A percentile compares a stretch with the other conserved stretches of the same genome.
phyloP scores from a whole-genome alignment of 2,329 filamentous ascomycete species.

The Sporothrix pallida region DNA sequence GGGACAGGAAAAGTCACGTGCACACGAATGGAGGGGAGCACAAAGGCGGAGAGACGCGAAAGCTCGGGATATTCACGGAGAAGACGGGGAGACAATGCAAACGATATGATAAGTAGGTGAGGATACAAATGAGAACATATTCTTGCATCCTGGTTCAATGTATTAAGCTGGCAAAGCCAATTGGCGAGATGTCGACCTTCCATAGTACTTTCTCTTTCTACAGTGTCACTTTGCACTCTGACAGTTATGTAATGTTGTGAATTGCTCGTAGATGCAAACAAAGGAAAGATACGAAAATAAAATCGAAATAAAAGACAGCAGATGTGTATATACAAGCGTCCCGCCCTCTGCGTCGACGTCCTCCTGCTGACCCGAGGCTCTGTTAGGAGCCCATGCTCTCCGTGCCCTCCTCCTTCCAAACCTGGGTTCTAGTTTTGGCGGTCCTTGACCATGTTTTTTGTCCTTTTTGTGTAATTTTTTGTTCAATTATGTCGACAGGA shows the following conservation, averaged over 20 bases:
- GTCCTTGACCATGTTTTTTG: background rate
- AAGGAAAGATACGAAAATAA: background rate
- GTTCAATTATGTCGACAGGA: background rate
- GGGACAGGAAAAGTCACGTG: conserved; percentile 35
- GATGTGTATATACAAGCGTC: conserved; percentile 30
- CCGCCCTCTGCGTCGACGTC: conserved; percentile 6
- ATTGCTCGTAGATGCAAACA: conserved; percentile 16
- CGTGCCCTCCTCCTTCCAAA: background rate
- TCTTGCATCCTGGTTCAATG: too few relatives aligned
- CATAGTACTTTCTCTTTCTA: too few relatives aligned
- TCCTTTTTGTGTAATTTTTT: conserved; percentile 8
- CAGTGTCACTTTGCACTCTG: too few relatives aligned
- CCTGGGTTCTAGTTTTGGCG: conserved; percentile 2
- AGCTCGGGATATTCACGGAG: conserved; percentile 18
- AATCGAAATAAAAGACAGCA: conserved; percentile 3
- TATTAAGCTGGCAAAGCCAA: too few relatives aligned
- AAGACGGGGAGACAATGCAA: background rate
- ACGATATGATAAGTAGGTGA: too few relatives aligned
- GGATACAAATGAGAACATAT: too few relatives aligned
- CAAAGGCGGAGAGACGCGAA: background rate
- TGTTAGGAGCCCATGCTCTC: background rate
- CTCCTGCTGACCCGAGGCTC: background rate
- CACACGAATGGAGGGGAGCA: background rate
- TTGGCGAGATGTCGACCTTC: too few relatives aligned
- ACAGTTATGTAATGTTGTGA: background rate